Evolutionary conservation across 345 rosid genomes (phyloP), one percentile per base, ranked within the genome.

Genomic region (Schrenkiella parvula): DNA sequence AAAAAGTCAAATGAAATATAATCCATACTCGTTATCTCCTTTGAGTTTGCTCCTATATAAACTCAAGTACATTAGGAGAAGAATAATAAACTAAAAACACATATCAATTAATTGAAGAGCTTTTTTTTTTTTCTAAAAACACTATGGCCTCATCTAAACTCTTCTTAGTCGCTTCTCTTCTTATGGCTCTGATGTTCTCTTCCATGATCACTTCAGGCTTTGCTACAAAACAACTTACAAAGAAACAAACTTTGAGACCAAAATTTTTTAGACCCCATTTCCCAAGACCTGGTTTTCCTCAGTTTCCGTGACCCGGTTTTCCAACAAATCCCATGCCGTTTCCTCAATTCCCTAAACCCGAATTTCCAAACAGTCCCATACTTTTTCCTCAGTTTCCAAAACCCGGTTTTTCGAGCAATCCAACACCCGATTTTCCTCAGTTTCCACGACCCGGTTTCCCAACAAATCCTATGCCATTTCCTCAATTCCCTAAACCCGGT

Each of bases 131-230:
- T 26, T 22, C 6, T 7, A 7, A n/a, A n/a, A n/a, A 62, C 68
- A 63, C 18, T 6, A 72, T 72, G 63, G 54, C 62, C 1, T 62
- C 76, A 18, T 71, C 62, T 13, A 71, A 41, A 61, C 3, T 71
- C 0, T 8, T 37, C 14, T 13, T 60, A 37, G 2, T 8, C 0
- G 32, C 60, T 71, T 60, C 32, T 50, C 29, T 71, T 14, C 5
- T 60, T 12, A 34, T 71, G 12, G 52, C 68, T 8, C 7, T 71
- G 23, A n/a, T 60, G 60, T 19, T 28, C 31, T 18, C 68, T 7
- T 38, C 59, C 8, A 38, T 71, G 50, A 35, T 48, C 51, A 28
- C 43, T 38, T 23, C 61, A 61, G 50, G 32, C 52, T 18, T 0
- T 1, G 60, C 68, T 8, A 7, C 42, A 12, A 8, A 26, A 60